A percentile compares a stretch with the other conserved stretches of the same genome.
phyloP scores from a whole-genome alignment of 352 stramenopile genomes.

The Globisporangium nunn region DNA sequence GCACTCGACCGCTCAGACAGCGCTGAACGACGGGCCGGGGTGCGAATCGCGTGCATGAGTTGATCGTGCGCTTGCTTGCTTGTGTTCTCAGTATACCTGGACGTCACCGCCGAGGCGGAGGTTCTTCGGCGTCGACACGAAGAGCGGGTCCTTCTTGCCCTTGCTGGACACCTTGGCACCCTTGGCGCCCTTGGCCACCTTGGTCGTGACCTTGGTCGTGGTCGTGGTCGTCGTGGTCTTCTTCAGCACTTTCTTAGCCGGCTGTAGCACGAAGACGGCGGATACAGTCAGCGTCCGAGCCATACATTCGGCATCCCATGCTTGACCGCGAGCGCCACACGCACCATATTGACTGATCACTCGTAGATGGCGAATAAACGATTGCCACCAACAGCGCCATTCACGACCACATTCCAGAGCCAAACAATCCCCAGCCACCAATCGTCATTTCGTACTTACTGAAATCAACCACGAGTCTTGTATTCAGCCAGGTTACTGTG shows the following conservation, averaged over 20 bases:
- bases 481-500: neutral
- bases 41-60: conserved; percentile 3
- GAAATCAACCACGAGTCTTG: neutral
- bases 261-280: conserved; percentile 17
- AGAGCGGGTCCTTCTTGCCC: conserved; percentile 91
- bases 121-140: conserved; percentile 90
- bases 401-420: neutral
- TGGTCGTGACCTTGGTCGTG: conserved; percentile 53
- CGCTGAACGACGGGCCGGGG: neutral
- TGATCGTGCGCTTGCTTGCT: conserved; percentile 7
- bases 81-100: conserved; percentile 67
- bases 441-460: neutral
- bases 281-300: no score
- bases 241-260: conserved; percentile 83
- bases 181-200: conserved; percentile 66
- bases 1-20: neutral
- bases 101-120: conserved; percentile 96
- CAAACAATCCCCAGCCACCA: neutral
- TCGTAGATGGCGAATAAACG: conserved; percentile 86
- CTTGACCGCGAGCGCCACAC: neutral
- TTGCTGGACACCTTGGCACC: conserved; percentile 45
- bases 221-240: conserved; percentile 52
- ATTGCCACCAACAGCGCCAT: conserved; percentile 7
- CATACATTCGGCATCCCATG: no score
- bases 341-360: conserved; percentile 49